These are phyloP conservation scores for Pseudocercospora macadamiae DNA, from an alignment of 2,329 filamentous ascomycete species.

Conservation along the genomic window DNA sequence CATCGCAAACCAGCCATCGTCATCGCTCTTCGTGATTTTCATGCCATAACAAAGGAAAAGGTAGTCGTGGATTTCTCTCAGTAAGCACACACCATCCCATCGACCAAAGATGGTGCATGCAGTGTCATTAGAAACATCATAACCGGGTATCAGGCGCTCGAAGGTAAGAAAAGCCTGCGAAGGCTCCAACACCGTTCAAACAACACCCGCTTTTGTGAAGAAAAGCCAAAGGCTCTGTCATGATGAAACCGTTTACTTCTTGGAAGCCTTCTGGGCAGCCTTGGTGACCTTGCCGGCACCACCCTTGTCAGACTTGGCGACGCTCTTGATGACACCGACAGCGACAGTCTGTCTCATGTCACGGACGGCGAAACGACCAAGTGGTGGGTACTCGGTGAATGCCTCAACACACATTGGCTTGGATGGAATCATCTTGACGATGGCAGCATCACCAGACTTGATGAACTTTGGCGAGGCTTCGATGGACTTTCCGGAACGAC, in stretches of 20 bases:
- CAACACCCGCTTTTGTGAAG: constrained; percentile 28
- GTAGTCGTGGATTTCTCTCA: constrained; percentile 29
- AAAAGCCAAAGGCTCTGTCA: constrained; percentile 20
- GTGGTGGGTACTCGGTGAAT: constrained; percentile 99
- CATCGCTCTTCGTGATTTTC: constrained; percentile 38
- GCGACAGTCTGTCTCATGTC: constrained; percentile 85
- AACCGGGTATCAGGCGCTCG: constrained; percentile 23
- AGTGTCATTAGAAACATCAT: constrained; percentile 22
- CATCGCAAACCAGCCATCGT: constrained; percentile 32
- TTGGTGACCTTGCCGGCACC: constrained; percentile 56
- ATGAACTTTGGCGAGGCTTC: constrained; percentile 97
- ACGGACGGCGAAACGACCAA: constrained; percentile 99
- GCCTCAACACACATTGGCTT: constrained; percentile 99
- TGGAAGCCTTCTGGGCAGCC: constrained; percentile 44
- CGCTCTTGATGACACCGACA: constrained; percentile 37
- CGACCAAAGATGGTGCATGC: constrained; percentile 29
- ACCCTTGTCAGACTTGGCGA: constrained; percentile 53
- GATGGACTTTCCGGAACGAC: constrained; percentile 97
- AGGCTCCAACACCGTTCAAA: constrained; percentile 27
- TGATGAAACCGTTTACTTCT: constrained; percentile 39
- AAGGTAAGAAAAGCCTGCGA: constrained; percentile 25
- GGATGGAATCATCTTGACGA: constrained; percentile 99
- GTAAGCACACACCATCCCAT: constrained; percentile 26
- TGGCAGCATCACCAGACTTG: constrained; percentile 99
- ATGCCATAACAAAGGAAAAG: constrained; percentile 36